These are phyloP conservation scores for Ophiostoma piceae DNA, from an alignment of 2,329 filamentous ascomycete genomes.

Conservation along the genomic window DNA sequence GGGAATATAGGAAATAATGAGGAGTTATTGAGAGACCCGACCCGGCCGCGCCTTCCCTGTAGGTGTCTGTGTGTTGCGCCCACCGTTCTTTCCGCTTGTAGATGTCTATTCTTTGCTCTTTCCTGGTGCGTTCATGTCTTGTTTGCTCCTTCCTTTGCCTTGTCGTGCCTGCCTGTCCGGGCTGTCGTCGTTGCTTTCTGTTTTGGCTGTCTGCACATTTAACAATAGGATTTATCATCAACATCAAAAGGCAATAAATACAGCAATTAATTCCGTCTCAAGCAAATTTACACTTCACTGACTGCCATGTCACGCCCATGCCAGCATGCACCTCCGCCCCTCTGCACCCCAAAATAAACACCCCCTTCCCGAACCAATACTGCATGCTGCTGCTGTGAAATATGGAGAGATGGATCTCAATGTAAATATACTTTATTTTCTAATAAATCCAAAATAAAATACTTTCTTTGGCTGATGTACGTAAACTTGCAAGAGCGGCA, in stretches of 20 bases:
- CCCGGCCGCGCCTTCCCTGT: neutral
- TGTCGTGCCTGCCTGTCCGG: neutral
- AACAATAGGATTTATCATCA: too few species aligned
- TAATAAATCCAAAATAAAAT: too few species aligned
- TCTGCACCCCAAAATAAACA: conserved; percentile 9
- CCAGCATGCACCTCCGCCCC: neutral
- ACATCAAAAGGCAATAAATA: too few species aligned
- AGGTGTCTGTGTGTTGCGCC: neutral
- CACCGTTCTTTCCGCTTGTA: neutral
- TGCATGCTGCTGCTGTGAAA: conserved; percentile 1
- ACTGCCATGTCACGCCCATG: too few species aligned
- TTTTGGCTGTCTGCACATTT: neutral
- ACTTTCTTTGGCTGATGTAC: neutral
- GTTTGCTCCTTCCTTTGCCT: neutral
- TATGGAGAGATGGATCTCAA: conserved; percentile 3
- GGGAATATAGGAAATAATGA: neutral
- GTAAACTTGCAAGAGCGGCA: conserved; percentile 2
- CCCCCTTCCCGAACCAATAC: neutral
- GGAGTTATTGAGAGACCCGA: neutral
- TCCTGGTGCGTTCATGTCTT: neutral
- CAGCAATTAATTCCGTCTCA: too few species aligned
- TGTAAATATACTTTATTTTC: neutral
- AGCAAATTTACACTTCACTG: neutral
- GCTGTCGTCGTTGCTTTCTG: neutral
- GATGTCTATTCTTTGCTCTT: neutral